Conservation (phyloP, 495 filamentous ascomycete genomes). For the Rhypophila decipiens region DNA sequence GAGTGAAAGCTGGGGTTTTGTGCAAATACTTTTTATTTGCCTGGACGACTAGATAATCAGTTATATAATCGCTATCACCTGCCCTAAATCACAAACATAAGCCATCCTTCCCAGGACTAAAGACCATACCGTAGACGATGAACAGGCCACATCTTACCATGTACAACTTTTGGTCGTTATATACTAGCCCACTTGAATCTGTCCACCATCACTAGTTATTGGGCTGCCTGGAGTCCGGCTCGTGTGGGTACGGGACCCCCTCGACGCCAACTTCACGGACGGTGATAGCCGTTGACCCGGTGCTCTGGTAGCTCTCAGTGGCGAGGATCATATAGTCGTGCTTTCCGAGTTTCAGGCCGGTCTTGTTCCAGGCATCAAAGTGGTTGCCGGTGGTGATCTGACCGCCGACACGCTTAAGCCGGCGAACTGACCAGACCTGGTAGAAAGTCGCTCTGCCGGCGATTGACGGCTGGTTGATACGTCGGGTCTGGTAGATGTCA, state of each 20-base stretch:
- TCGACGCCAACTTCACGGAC: slow-evolving; percentile 13
- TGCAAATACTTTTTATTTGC: too few relatives aligned
- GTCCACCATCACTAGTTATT: slow-evolving; percentile 17
- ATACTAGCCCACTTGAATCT: too few relatives aligned
- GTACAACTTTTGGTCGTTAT: too few relatives aligned
- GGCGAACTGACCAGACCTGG: slow-evolving; percentile 52
- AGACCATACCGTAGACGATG: too few relatives aligned
- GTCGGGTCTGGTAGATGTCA: slow-evolving; percentile 53
- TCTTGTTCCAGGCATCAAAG: slow-evolving; percentile 54
- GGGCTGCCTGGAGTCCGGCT: slow-evolving; percentile 14
- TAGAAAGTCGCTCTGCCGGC: slow-evolving; percentile 47
- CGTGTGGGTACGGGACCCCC: slow-evolving; percentile 12
- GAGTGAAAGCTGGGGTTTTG: too few relatives aligned
- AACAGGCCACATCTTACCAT: too few relatives aligned
- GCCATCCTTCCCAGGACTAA: too few relatives aligned
- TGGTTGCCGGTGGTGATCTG: slow-evolving; percentile 47
- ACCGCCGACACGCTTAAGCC: slow-evolving; percentile 40
- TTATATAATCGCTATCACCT: too few relatives aligned
- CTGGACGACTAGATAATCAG: too few relatives aligned
- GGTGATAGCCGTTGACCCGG: slow-evolving; percentile 25
- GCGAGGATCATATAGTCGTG: slow-evolving; percentile 58
- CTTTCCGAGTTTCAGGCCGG: slow-evolving; percentile 44
- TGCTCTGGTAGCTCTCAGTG: slow-evolving; percentile 47
- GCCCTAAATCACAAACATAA: too few relatives aligned
- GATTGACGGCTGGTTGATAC: slow-evolving; percentile 53